Evolutionary conservation across 2,329 filamentous ascomycete species (phyloP).

Genomic region (Fonsecaea pedrosoi): DNA sequence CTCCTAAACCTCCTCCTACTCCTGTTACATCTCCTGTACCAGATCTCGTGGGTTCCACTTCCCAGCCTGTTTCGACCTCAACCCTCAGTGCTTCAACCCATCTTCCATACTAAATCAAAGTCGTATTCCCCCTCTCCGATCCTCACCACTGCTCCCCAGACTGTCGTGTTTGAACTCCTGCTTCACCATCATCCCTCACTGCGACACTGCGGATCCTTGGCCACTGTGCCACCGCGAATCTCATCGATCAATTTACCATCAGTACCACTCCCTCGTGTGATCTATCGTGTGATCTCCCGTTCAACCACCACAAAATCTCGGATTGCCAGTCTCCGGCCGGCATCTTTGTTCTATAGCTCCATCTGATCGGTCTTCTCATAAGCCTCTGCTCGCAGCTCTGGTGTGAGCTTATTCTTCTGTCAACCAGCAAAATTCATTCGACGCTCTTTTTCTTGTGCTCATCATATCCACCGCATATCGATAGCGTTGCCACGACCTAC

Average conservation of each 20-base stretch:
- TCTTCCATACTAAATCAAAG: slow-evolving; percentile 24
- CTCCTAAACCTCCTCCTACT: slow-evolving; percentile 15
- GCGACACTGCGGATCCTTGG: slow-evolving; percentile 12
- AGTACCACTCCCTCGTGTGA: slow-evolving; percentile 31
- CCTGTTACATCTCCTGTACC: slow-evolving; percentile 37
- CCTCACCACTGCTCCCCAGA: slow-evolving; percentile 19
- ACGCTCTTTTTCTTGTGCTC: slow-evolving; percentile 24
- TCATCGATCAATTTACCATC: slow-evolving; percentile 32
- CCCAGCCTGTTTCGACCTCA: slow-evolving; percentile 33
- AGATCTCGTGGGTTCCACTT: slow-evolving; percentile 29
- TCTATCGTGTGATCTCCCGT: slow-evolving; percentile 28
- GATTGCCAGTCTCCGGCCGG: slow-evolving; percentile 26
- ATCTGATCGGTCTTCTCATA: slow-evolving; percentile 30
- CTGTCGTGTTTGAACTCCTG: slow-evolving; percentile 35
- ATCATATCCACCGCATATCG: slow-evolving; percentile 9
- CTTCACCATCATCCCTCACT: slow-evolving; percentile 30
- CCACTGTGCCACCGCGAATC: not conserved
- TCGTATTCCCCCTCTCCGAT: slow-evolving; percentile 12
- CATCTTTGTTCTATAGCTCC: slow-evolving; percentile 1
- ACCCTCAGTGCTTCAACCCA: slow-evolving; percentile 4
- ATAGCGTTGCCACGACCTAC: not conserved
- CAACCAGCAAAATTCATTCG: slow-evolving; percentile 13
- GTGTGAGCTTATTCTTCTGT: slow-evolving; percentile 15
- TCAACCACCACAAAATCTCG: slow-evolving; percentile 25
- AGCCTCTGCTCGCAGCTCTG: slow-evolving; percentile 27